phyloP scores from a whole-genome alignment of 768 basidiomycete species.

The Russula dissimulans region DNA sequence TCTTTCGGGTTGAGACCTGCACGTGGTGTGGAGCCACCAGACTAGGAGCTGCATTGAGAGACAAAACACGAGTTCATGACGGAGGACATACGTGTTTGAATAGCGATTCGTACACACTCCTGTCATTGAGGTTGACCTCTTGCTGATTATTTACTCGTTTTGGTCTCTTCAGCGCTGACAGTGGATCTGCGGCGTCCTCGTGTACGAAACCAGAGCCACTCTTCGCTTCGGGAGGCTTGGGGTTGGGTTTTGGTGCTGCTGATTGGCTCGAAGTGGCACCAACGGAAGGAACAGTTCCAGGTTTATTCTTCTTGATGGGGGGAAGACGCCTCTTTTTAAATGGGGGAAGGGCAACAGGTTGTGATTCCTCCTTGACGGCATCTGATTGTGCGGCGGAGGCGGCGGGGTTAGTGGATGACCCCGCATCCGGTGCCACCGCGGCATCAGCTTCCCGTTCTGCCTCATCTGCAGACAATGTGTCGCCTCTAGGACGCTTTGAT shows the following conservation, averaged over 20 bases:
- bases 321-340: conserved; percentile 20
- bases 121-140: conserved; percentile 21
- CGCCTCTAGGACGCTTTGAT: conserved; percentile 12
- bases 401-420: conserved; percentile 2
- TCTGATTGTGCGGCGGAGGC: neutral
- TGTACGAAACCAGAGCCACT: neutral
- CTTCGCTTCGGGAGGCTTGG: neutral
- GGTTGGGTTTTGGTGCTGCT: neutral
- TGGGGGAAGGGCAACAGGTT: conserved; percentile 14
- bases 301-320: conserved; percentile 19
- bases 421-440: conserved; percentile 2
- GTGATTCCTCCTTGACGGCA: conserved; percentile 11
- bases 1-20: conserved; percentile 21
- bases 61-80: neutral
- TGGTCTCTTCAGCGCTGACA: conserved; percentile 17
- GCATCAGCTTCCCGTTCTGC: conserved; percentile 6
- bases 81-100: conserved; percentile 20
- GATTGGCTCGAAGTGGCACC: neutral
- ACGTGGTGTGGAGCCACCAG: conserved; percentile 18
- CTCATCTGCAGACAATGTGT: conserved; percentile 8
- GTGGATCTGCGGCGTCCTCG: conserved; percentile 4
- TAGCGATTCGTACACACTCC: conserved; percentile 19
- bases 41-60: conserved; percentile 7
- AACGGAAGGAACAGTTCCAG: conserved; percentile 1
- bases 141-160: conserved; percentile 12